Base-by-base conservation (phyloP, 2,329 filamentous ascomycete species). In the Verticillium alfalfae region DNA sequence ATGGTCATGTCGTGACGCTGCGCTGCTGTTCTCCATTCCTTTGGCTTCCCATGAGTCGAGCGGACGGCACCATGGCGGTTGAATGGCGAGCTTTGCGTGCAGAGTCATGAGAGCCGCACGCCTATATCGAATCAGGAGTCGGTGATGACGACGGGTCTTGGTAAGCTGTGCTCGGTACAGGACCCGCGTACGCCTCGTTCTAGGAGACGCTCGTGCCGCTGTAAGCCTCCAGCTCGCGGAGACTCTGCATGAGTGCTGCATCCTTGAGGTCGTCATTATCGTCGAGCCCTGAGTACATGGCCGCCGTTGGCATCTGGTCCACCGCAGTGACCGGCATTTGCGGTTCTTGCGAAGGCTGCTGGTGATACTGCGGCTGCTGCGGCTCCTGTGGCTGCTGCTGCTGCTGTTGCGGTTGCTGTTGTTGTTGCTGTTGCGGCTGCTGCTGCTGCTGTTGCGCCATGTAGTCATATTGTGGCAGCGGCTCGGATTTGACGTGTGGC, bases 201-300 rank as follows among this genome's bases (percentile, higher is more conserved):
- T 39, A 59, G 5, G 58, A 59, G 34, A 59, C 54, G 34, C 60
- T 61, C 34, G 57, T 58, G 41, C 61, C 59, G 59, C 62, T 65
- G 37, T 65, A 65, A 22, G 64, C 64, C 55, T 65, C 60, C 31
- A 65, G 62, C 61, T 65, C 60, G 34, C 62, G 60, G 37, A 65
- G 45, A 22, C 63, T 65, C 38, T 65, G 63, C 63, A 65, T 65
- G 15, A 65, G 64, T 10, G 60, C 62, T 2, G 62, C 64, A 34
- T 65, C 64, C 45, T 62, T 62, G 16, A 64, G 59, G 26, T 64
- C 60, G 34, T 64, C 64, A 15, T 61, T 58, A 45, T 64, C 62
- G 16, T 65, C 61, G 22, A 62, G 60, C 2, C 59, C 54, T n/a
- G 61, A 54, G 57, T 63, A 64, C 41, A 63, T 57, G 8, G 57